These are phyloP conservation scores for Aspergillus tamarii DNA, from an alignment of 2,329 filamentous ascomycete genomes.

Conservation along the genomic window DNA sequence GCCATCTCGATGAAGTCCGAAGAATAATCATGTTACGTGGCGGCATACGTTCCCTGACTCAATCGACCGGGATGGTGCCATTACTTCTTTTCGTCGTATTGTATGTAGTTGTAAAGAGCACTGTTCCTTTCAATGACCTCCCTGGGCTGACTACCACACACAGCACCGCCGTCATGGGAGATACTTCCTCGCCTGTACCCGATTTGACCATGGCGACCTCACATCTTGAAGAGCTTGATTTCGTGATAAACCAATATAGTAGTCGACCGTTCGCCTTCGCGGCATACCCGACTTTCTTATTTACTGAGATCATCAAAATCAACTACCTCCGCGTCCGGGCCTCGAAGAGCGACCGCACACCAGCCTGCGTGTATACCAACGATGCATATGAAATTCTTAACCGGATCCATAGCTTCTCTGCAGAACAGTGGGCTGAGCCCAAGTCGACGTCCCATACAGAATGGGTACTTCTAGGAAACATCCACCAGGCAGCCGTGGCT, in stretches of 20 bases:
- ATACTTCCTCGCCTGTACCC: conserved; percentile 42
- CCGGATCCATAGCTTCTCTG: conserved; percentile 33
- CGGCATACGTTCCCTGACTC: conserved; percentile 29
- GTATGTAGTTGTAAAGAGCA: conserved; percentile 16
- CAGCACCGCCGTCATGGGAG: conserved; percentile 38
- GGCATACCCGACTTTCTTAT: conserved; percentile 36
- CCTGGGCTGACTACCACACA: background rate
- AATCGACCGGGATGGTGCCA: conserved; percentile 22
- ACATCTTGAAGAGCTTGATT: conserved; percentile 31
- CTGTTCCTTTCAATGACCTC: too few species aligned
- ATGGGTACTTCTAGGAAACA: conserved; percentile 33
- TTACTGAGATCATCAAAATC: conserved; percentile 39
- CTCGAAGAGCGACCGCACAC: background rate
- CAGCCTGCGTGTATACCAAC: conserved; percentile 7
- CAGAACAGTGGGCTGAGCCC: conserved; percentile 33
- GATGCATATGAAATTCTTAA: conserved; percentile 28
- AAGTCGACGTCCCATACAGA: conserved; percentile 27
- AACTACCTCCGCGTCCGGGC: conserved; percentile 39
- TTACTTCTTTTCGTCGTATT: conserved; percentile 31
- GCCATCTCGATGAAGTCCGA: conserved; percentile 39
- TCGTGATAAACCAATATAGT: conserved; percentile 28
- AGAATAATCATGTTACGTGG: conserved; percentile 38
- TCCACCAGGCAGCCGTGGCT: conserved; percentile 36
- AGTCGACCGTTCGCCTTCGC: conserved; percentile 25
- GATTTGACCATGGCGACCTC: conserved; percentile 29